A percentile compares a stretch with the other conserved stretches of the same genome.
Conservation (phyloP, 2,329 filamentous ascomycete species). For the Aspergillus terreus region DNA sequence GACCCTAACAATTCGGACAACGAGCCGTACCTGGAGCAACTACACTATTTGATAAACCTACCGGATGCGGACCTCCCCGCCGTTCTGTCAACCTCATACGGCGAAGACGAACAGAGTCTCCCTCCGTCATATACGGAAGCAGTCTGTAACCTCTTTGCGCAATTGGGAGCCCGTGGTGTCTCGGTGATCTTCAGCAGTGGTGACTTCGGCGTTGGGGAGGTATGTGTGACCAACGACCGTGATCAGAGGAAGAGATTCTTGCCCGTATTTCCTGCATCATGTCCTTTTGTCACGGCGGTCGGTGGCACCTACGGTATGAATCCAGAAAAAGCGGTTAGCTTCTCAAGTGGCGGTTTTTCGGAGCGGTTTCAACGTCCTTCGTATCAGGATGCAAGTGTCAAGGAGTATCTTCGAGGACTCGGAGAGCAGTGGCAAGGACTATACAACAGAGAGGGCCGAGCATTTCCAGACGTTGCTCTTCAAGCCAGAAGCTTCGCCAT, state of each 20-base stretch:
- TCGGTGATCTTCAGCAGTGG: constrained; percentile 64
- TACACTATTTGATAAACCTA: constrained; percentile 57
- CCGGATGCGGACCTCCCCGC: constrained; percentile 55
- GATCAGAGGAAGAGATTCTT: constrained; percentile 50
- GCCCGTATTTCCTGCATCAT: constrained; percentile 54
- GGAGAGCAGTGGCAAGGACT: constrained; percentile 43
- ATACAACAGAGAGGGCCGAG: constrained; percentile 54
- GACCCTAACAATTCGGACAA: constrained; percentile 47
- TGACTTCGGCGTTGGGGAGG: constrained; percentile 57
- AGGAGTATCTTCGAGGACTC: constrained; percentile 41
- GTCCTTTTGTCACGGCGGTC: constrained; percentile 62
- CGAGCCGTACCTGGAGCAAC: constrained; percentile 65
- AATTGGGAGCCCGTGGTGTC: constrained; percentile 64
- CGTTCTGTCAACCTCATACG: constrained; percentile 67
- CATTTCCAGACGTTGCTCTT: constrained; percentile 59
- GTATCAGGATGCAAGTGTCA: constrained; percentile 47
- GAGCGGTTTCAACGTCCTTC: constrained; percentile 45
- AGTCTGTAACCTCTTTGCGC: constrained; percentile 60
- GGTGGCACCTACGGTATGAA: constrained; percentile 54
- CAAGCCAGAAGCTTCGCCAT: constrained; percentile 47
- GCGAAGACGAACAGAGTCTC: constrained; percentile 62
- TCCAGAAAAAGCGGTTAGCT: constrained; percentile 54
- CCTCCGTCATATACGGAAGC: constrained; percentile 57
- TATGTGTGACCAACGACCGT: constrained; percentile 52
- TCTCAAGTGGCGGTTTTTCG: constrained; percentile 51